phyloP scores from a whole-genome alignment of 352 stramenopile genomes.

The Aphanomyces astaci region DNA sequence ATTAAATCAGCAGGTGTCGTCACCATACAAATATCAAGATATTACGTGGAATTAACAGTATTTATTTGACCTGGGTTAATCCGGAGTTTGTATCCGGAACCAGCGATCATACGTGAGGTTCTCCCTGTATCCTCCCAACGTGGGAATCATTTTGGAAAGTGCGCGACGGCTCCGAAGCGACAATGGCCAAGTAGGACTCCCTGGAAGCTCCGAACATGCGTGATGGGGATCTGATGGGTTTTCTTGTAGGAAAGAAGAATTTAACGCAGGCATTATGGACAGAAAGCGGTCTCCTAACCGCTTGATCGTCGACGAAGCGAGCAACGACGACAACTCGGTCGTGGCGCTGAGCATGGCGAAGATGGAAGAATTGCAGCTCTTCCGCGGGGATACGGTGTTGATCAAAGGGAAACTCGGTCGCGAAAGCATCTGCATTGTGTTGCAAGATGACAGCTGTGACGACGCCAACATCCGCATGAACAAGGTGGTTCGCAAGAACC shows the following conservation, averaged over 20 bases:
- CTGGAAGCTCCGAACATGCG: background rate
- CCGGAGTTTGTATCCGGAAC: conserved; percentile 15
- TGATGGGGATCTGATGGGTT: background rate
- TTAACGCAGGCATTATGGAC: conserved; percentile 82
- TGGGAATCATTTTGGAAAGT: conserved; percentile 18
- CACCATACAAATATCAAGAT: conserved; percentile 9
- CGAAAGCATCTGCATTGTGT: conserved; percentile 97
- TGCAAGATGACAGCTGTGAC: conserved; percentile 97
- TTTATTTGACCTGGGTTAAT: background rate
- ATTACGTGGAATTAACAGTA: background rate
- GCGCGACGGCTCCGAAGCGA: background rate
- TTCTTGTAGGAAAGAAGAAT: conserved; percentile 56
- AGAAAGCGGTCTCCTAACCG: conserved; percentile 96
- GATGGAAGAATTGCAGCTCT: conserved; percentile 99
- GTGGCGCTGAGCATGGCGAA: conserved; percentile 86
- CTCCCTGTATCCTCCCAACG: background rate
- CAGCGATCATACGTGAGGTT: conserved; percentile 18
- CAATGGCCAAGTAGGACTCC: conserved; percentile 24
- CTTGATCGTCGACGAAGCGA: conserved; percentile 96
- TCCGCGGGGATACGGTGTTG: conserved; percentile 97
- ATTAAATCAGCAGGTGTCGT: too few species aligned
- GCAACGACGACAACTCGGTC: conserved; percentile 98
- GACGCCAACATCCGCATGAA: conserved; percentile 98
- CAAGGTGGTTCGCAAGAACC: conserved; percentile 99
- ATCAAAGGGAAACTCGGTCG: conserved; percentile 99